These are phyloP conservation scores for Pinus albicaulis DNA, from an alignment of 75 land plant genomes.

Conservation along the genomic window DNA sequence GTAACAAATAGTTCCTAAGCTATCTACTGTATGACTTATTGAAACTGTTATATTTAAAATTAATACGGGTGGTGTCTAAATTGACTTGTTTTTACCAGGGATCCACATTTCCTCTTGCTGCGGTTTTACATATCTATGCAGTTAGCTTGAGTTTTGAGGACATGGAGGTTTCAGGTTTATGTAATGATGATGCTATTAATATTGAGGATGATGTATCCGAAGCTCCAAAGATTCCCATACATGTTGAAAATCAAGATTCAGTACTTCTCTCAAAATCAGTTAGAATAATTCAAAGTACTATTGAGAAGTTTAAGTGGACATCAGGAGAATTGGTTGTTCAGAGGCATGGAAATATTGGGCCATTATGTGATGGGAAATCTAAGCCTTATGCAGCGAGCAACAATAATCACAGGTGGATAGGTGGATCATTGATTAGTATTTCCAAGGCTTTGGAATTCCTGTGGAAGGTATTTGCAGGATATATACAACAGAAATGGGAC, in stretches of 20 bases:
- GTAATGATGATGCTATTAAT: not conserved
- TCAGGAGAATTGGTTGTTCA: not conserved
- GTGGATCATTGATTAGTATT: not conserved
- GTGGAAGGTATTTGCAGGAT: not conserved
- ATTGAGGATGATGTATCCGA: not conserved
- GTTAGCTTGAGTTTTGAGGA: not conserved
- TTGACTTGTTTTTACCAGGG: not conserved
- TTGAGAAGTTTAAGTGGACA: not conserved
- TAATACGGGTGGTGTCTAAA: not conserved
- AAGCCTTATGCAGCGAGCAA: not conserved
- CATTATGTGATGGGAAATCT: not conserved
- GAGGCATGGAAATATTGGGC: not conserved
- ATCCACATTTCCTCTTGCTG: not conserved
- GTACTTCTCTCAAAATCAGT: not conserved
- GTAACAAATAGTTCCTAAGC: no score
- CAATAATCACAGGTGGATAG: not conserved
- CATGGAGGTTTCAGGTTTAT: not conserved
- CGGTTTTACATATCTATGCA: slow-evolving; percentile 3
- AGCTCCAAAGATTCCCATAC: not conserved
- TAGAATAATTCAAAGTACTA: not conserved
- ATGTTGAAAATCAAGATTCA: not conserved
- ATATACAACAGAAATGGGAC: slow-evolving; percentile 6
- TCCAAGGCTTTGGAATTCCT: slow-evolving; percentile 9
- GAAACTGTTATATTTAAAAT: not conserved
- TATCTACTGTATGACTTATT: not conserved